Conservation (phyloP, 2,329 filamentous ascomycete species). For the Epichloe sibirici region DNA sequence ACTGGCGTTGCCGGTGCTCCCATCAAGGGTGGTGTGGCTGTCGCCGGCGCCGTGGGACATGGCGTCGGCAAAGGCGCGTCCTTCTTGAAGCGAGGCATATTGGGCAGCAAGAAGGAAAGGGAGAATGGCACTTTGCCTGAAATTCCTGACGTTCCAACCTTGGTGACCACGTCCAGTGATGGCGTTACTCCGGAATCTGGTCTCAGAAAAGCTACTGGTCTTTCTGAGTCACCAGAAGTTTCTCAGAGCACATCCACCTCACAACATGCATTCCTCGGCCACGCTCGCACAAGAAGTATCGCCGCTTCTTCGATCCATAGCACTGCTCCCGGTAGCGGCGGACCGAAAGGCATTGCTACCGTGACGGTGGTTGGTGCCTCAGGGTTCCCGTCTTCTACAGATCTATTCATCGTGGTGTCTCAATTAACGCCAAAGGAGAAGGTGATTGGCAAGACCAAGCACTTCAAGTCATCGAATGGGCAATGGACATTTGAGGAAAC, state of each 20-base stretch:
- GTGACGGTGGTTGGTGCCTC: conserved; percentile 71
- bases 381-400: conserved; percentile 63
- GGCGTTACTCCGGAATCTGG: conserved; percentile 24
- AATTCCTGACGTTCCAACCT: conserved; percentile 27
- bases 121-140: conserved; percentile 37
- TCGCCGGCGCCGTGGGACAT: conserved; percentile 58
- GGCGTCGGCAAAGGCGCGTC: conserved; percentile 82
- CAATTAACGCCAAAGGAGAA: conserved; percentile 59
- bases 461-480: conserved; percentile 61
- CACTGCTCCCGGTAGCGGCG: conserved; percentile 39
- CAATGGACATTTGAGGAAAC: conserved; percentile 62
- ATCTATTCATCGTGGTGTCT: conserved; percentile 66
- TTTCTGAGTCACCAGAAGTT: conserved; percentile 22
- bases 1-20: conserved; percentile 70
- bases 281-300: conserved; percentile 44
- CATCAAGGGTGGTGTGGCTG: conserved; percentile 82
- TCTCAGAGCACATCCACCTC: conserved; percentile 12
- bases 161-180: conserved; percentile 16
- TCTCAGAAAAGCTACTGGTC: conserved; percentile 29
- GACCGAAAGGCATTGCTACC: conserved; percentile 60
- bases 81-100: conserved; percentile 78
- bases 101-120: conserved; percentile 55
- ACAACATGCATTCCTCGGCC: conserved; percentile 21
- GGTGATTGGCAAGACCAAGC: conserved; percentile 83
- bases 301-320: conserved; percentile 57